Evolutionary conservation across 139 green algal genomes (phyloP), one percentile per base, ranked within the genome.

Genomic region (Raphidocelis subcapitata): DNA sequence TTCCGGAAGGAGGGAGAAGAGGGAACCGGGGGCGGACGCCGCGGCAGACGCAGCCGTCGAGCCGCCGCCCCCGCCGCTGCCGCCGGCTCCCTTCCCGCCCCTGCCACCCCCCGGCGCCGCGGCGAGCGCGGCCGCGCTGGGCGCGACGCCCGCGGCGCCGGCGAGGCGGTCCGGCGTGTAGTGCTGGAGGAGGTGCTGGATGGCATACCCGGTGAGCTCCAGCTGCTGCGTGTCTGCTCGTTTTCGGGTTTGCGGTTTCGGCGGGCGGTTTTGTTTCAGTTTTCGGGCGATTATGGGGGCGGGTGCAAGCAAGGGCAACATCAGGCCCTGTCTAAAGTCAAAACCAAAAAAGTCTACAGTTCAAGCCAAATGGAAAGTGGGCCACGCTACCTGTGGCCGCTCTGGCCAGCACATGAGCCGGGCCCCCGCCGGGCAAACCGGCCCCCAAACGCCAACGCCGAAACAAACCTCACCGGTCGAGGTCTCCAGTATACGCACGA

Each of bases 401-500:
- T n/a, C n/a, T n/a, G n/a, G n/a, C n/a, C n/a, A n/a, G n/a, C n/a
- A n/a, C n/a, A n/a, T n/a, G n/a, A n/a, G n/a, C n/a, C n/a, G n/a
- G n/a, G n/a, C n/a, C n/a, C n/a, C n/a, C n/a, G n/a, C n/a, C n/a
- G n/a, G n/a, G 12, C 41, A 49, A 49, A 49, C 41, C 41, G 41
- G 41, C 41, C 12, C 41, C 8, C 41, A 8, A 49, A 49, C 41
- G 8, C 41, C 12, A 20, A 49, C 41, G n/a, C n/a, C n/a, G n/a
- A n/a, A n/a, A n/a, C n/a, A n/a, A n/a, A n/a, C 12, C 41, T 49
- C 41, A 49, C 41, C 41, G 63, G 79, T 78, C 0, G 90, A 87
- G 0, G 87, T 90, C 37, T 92, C 82, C 62, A 98, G 87, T 47
- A 97, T 75, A 3, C 91, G 85, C 52, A 93, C 85, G 26, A 98